These are phyloP conservation scores for Kregervanrija pseudodelftensis DNA, from an alignment of 805 yeast genomes.

Conservation along the genomic window DNA sequence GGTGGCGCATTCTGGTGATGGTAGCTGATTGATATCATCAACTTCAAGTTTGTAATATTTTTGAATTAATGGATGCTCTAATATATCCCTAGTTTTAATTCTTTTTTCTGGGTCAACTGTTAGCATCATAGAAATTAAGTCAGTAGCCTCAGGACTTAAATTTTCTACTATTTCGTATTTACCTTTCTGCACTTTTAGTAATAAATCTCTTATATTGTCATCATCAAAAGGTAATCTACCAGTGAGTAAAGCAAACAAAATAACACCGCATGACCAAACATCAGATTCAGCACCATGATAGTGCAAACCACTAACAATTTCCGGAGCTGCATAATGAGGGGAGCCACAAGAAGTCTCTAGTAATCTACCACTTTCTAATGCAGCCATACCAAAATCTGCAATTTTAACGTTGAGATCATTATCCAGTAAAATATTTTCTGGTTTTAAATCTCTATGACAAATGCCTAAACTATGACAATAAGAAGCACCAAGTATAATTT, in stretches of 20 bases:
- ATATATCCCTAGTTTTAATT: slow-evolving; percentile 69
- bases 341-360: slow-evolving; percentile 96
- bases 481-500: slow-evolving; percentile 56
- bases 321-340: slow-evolving; percentile 98
- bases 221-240: slow-evolving; percentile 97
- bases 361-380: slow-evolving; percentile 71
- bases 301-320: slow-evolving; percentile 88
- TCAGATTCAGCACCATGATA: slow-evolving; percentile 97
- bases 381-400: slow-evolving; percentile 99
- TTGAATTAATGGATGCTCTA: slow-evolving; percentile 71
- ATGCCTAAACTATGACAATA: slow-evolving; percentile 63
- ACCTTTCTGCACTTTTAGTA: slow-evolving; percentile 89
- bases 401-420: slow-evolving; percentile 83
- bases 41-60: slow-evolving; percentile 54
- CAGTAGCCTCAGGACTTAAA: slow-evolving; percentile 78
- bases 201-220: slow-evolving; percentile 80
- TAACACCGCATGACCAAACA: slow-evolving; percentile 98
- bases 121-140: slow-evolving; percentile 73
- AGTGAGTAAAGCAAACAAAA: slow-evolving; percentile 84
- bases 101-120: slow-evolving; percentile 75
- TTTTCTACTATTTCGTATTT: slow-evolving; percentile 75
- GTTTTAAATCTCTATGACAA: slow-evolving; percentile 74
- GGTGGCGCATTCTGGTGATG: slow-evolving; percentile 48
- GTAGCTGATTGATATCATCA: slow-evolving; percentile 34
- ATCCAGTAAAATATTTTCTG: slow-evolving; percentile 74